Conservation (phyloP, 306 rosid genomes). For the Styphnolobium japonicum region DNA sequence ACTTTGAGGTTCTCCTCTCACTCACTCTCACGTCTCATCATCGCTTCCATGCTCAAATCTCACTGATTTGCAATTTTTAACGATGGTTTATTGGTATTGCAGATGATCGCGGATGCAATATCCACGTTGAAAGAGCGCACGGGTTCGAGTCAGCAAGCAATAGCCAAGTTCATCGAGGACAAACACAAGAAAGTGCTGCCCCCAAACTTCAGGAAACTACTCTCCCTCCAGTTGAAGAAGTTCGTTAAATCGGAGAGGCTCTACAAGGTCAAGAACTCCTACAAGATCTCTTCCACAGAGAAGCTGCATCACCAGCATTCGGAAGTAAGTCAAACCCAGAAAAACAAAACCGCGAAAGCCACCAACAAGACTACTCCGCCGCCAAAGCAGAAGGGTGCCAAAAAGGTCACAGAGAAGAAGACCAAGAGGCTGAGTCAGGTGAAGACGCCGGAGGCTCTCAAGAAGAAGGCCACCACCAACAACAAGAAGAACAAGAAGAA, state of each 20-base stretch:
- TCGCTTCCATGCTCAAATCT: background rate
- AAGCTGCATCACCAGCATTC: background rate
- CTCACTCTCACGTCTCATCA: background rate
- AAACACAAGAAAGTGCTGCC: constrained; percentile 26
- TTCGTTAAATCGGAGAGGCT: constrained; percentile 23
- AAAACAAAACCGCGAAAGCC: background rate
- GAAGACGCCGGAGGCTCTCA: constrained; percentile 32
- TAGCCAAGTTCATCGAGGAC: constrained; percentile 26
- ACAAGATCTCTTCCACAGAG: constrained; percentile 7
- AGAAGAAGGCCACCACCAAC: background rate
- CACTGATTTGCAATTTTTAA: background rate
- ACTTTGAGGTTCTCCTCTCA: constrained; percentile 15
- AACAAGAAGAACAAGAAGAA: background rate
- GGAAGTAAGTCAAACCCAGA: background rate
- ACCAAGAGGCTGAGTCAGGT: constrained; percentile 31
- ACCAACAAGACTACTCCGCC: background rate
- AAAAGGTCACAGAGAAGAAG: background rate
- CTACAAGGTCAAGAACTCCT: constrained; percentile 31
- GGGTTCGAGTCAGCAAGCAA: constrained; percentile 35
- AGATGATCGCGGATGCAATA: constrained; percentile 36
- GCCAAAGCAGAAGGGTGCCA: background rate
- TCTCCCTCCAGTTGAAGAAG: constrained; percentile 29
- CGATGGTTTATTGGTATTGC: background rate
- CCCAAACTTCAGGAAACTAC: constrained; percentile 21
- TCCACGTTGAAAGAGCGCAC: constrained; percentile 29